phyloP scores from a whole-genome alignment of 2,329 filamentous ascomycete genomes.

The Trichoderma sp. region DNA sequence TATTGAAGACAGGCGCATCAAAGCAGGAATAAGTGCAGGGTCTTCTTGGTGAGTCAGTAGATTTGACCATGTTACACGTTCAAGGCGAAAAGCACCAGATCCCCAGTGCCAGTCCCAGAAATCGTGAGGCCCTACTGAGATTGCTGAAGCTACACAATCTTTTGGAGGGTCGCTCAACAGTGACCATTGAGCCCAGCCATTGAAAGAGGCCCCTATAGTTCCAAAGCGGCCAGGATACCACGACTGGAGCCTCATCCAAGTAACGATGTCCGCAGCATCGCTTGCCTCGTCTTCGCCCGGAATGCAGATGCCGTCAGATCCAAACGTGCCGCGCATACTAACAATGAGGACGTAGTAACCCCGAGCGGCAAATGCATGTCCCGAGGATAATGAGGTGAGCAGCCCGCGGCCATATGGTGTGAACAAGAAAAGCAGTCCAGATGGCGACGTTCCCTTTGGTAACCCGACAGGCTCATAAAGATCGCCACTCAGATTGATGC shows the following conservation, averaged over 20 bases:
- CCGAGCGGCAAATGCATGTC: not conserved
- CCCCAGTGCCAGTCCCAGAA: not conserved
- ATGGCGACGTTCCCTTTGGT: not conserved
- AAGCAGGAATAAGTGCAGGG: not conserved
- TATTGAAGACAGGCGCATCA: not conserved
- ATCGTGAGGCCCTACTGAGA: not conserved
- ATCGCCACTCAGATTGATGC: not conserved
- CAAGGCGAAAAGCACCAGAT: not conserved
- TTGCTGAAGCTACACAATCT: not conserved
- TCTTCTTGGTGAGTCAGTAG: not conserved
- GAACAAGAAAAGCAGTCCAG: not conserved
- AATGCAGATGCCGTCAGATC: not conserved
- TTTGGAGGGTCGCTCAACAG: not conserved
- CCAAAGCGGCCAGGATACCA: not conserved
- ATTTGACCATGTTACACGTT: not conserved
- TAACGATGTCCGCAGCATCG: not conserved
- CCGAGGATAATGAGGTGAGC: not conserved
- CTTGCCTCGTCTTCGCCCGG: not conserved
- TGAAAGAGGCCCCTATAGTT: not conserved
- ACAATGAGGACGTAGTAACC: not conserved
- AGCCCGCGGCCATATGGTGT: not conserved
- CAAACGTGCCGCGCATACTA: not conserved
- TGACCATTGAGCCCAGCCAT: not conserved
- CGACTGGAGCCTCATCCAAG: not conserved
- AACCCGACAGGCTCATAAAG: not conserved